These are phyloP conservation scores for Chloranthus sessilifolius DNA, from an alignment of 164 flowering plant species.

Conservation along the genomic window DNA sequence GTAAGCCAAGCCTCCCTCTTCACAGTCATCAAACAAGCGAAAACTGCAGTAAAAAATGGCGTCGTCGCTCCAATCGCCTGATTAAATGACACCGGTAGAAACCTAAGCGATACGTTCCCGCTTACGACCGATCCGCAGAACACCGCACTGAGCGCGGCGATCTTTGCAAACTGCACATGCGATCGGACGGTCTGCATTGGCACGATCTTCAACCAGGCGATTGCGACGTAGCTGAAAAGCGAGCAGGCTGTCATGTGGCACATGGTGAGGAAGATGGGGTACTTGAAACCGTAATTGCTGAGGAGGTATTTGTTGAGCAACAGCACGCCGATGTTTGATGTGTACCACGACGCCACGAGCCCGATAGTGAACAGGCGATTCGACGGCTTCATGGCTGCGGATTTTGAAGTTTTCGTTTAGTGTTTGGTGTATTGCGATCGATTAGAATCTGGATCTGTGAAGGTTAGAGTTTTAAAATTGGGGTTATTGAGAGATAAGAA, in stretches of 20 bases:
- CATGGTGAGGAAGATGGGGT: constrained; percentile 51
- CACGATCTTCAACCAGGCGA: constrained; percentile 39
- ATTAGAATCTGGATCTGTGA: no score
- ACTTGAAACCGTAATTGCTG: constrained; percentile 46
- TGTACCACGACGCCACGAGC: constrained; percentile 39
- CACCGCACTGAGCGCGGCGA: constrained; percentile 31
- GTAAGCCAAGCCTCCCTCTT: constrained; percentile 52
- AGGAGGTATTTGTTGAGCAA: constrained; percentile 40
- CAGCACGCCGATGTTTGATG: constrained; percentile 57
- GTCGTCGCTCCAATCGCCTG: constrained; percentile 54
- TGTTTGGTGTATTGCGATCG: no score
- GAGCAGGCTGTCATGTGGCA: constrained; percentile 58
- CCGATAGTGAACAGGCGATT: constrained; percentile 35
- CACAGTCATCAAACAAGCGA: constrained; percentile 42
- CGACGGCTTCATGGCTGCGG: constrained; percentile 15
- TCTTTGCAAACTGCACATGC: constrained; percentile 34
- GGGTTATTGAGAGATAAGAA: no score
- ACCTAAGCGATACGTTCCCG: constrained; percentile 44
- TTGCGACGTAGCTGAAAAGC: constrained; percentile 39
- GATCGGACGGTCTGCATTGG: constrained; percentile 42
- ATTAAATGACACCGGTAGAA: constrained; percentile 44
- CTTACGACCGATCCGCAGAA: constrained; percentile 47
- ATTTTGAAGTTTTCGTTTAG: no score
- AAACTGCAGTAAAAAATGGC: constrained; percentile 45
- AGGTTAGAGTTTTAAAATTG: no score